Evolutionary conservation across 805 yeast species (phyloP), one percentile per base, ranked within the genome.

Genomic region (Yamadazyma olivae): DNA sequence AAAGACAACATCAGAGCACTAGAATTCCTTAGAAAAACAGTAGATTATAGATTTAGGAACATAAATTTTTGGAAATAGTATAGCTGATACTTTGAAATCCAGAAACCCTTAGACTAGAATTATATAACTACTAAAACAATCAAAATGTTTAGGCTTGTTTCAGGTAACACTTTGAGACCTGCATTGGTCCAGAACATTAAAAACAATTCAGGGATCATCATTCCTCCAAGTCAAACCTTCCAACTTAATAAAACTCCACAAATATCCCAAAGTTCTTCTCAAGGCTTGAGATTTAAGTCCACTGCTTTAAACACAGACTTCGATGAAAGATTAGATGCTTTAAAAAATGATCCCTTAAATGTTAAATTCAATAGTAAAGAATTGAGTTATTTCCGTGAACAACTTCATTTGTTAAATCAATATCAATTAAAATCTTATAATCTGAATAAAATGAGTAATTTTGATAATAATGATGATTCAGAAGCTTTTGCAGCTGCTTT

Each of bases 91-190:
- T n/a, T n/a, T n/a, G n/a, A n/a, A n/a, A n/a, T n/a, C n/a, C n/a
- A n/a, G n/a, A n/a, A n/a, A n/a, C n/a, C n/a, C n/a, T n/a, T n/a
- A n/a, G n/a, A n/a, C n/a, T n/a, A n/a, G n/a, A n/a, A n/a, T n/a
- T n/a, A n/a, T n/a, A n/a, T n/a, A n/a, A n/a, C n/a, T n/a, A n/a
- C n/a, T n/a, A n/a, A n/a, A n/a, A 16, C 18, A 24, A 22, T 23
- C 13, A 31, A 24, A 23, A 66, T 66, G 71, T 65, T 66, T 39
- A 57, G 70, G 44, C 53, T 67, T 30, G 55, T 65, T 17, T 49
- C 66, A 13, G 34, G 61, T n/a, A 64, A 63, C 44, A 53, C 61
- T 28, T 44, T 67, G 32, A 56, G 66, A 40, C 70, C 71, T 9
- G 65, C 48, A 18, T 44, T 65, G 32, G 50, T 65, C 33, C 63